Evolutionary conservation across 768 basidiomycete genomes (phyloP).

Genomic region (Leccinum ochraceum): DNA sequence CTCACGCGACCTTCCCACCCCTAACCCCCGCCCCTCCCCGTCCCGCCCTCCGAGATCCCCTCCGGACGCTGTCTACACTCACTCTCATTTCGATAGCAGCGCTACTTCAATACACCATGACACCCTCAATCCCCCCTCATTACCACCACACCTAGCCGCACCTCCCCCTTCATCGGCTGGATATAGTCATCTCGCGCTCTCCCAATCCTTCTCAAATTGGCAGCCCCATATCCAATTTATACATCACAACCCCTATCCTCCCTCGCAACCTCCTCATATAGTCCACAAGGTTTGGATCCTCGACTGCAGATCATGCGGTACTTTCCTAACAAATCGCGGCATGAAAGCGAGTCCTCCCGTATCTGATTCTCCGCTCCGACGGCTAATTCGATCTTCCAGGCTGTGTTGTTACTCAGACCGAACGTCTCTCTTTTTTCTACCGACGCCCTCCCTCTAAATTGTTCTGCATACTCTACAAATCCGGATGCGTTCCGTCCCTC

Average conservation of each 20-base stretch:
- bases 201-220: conserved; percentile 28
- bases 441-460: conserved; percentile 77
- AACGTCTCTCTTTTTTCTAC: conserved; percentile 82
- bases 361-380: neutral
- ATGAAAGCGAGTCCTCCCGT: conserved; percentile 63
- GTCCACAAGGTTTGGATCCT: conserved; percentile 81
- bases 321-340: conserved; percentile 79
- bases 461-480: conserved; percentile 61
- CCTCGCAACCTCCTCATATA: conserved; percentile 40
- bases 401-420: conserved; percentile 79
- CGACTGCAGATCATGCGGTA: conserved; percentile 71
- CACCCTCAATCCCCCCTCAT: conserved; percentile 14
- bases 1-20: conserved; percentile 13
- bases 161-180: conserved; percentile 22
- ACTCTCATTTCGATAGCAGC: conserved; percentile 29
- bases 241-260: conserved; percentile 44
- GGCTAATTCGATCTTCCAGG: conserved; percentile 43
- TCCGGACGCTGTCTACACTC: conserved; percentile 18
- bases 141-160: conserved; percentile 13
- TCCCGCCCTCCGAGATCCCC: conserved; percentile 20
- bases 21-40: conserved; percentile 24
- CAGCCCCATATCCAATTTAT: conserved; percentile 37
- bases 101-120: conserved; percentile 16
- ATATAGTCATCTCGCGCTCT: conserved; percentile 30
- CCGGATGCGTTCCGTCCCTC: conserved; percentile 43